A percentile compares a stretch with the other conserved stretches of the same genome.
These are phyloP conservation scores for Phragmites australis DNA, from an alignment of 176 grass and related monocot species.

Conservation along the genomic window DNA sequence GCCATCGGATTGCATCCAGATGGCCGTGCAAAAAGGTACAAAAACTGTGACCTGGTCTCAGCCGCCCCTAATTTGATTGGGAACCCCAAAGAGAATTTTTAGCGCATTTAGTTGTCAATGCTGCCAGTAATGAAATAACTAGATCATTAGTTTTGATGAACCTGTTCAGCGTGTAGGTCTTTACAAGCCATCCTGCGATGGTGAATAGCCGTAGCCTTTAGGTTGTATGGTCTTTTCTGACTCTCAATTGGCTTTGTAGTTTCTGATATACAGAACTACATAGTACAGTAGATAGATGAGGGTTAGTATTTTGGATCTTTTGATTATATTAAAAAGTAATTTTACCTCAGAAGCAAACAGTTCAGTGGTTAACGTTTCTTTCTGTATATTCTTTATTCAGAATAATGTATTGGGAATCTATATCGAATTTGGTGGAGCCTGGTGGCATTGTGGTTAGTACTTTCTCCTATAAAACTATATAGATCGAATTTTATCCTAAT, in stretches of 20 bases:
- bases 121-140: slow-evolving; percentile 7
- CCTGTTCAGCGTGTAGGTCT: background rate
- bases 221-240: background rate
- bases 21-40: slow-evolving; percentile 74
- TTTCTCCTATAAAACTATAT: background rate
- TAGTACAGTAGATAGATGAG: background rate
- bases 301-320: background rate
- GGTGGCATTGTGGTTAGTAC: slow-evolving; percentile 72
- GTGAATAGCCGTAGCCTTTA: background rate
- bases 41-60: background rate
- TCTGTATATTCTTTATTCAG: slow-evolving; percentile 40
- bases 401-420: slow-evolving; percentile 81
- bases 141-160: background rate
- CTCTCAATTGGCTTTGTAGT: slow-evolving; percentile 4
- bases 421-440: slow-evolving; percentile 77
- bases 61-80: background rate
- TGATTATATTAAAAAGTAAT: background rate
- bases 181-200: background rate
- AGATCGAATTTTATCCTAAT: background rate
- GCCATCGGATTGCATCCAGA: slow-evolving; percentile 95
- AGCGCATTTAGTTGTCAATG: slow-evolving; percentile 9
- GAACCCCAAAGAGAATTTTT: background rate
- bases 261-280: slow-evolving; percentile 9
- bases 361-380: background rate
- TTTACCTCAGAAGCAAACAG: background rate